A percentile compares a stretch with the other conserved stretches of the same genome.
phyloP scores from a whole-genome alignment of 2,329 filamentous ascomycete species.

The Bipolaris oryzae region DNA sequence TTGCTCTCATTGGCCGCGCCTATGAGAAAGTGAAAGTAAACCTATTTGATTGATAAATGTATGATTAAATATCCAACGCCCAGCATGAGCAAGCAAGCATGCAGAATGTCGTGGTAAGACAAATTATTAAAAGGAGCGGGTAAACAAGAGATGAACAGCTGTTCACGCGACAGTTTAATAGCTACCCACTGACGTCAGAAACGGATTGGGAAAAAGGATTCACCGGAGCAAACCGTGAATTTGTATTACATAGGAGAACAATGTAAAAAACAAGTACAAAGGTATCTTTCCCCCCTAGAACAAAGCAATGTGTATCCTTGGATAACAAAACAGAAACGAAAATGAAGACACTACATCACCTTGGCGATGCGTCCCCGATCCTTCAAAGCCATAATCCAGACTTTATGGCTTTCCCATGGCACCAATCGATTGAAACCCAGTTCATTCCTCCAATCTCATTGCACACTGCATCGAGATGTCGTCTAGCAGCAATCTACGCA shows the following conservation, averaged over 20 bases:
- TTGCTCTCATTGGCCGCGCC: too few species aligned
- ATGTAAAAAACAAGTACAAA: background rate
- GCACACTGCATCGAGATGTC: background rate
- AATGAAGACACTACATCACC: background rate
- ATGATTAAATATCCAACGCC: too few species aligned
- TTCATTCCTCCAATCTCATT: background rate
- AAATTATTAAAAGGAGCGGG: background rate
- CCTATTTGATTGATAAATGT: too few species aligned
- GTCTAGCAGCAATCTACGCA: slow-evolving; percentile 35
- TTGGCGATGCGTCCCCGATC: background rate
- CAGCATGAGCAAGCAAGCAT: too few species aligned
- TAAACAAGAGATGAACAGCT: background rate
- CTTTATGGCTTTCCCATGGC: background rate
- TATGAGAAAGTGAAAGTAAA: too few species aligned
- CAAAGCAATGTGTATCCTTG: background rate
- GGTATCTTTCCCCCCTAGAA: background rate
- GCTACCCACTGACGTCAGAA: background rate
- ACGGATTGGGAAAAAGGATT: background rate
- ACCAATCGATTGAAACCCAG: background rate
- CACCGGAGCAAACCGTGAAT: background rate
- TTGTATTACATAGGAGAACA: background rate
- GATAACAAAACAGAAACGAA: background rate
- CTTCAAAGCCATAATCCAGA: background rate
- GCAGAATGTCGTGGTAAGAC: too few species aligned
- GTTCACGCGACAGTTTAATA: background rate